Conservation (phyloP, 371 early-diverging fungal genomes). For the Rhizopus microsporus region DNA sequence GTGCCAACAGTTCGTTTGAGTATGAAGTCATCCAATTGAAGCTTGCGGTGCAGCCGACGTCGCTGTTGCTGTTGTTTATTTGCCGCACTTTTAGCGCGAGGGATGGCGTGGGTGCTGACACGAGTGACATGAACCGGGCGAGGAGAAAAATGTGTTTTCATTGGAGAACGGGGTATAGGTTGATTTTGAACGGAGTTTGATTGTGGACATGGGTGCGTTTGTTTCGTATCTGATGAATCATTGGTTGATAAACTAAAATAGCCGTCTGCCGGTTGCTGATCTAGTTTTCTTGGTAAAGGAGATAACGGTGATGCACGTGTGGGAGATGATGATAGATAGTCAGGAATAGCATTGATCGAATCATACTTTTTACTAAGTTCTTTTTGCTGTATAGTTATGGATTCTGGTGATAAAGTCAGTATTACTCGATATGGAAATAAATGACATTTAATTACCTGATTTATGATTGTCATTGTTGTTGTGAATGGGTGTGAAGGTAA, state of each 20-base stretch:
- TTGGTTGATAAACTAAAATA: constrained; percentile 17
- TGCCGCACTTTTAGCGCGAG: constrained; percentile 14
- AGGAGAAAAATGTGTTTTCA: constrained; percentile 15
- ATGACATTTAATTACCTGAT: constrained; percentile 15
- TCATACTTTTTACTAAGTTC: neutral
- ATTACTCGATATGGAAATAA: constrained; percentile 15
- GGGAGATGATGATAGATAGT: constrained; percentile 27
- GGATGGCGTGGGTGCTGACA: constrained; percentile 23
- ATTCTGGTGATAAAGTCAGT: constrained; percentile 1
- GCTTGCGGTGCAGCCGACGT: constrained; percentile 24
- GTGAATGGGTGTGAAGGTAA: constrained; percentile 20
- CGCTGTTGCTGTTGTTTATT: constrained; percentile 10
- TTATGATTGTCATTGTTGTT: constrained; percentile 11
- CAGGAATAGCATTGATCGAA: constrained; percentile 11
- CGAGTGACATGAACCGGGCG: constrained; percentile 20
- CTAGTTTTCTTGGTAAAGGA: constrained; percentile 21
- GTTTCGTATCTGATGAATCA: neutral
- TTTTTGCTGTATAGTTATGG: constrained; percentile 16
- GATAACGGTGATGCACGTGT: constrained; percentile 31
- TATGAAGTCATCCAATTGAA: constrained; percentile 32
- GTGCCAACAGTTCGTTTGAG: constrained; percentile 67
- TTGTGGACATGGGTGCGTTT: constrained; percentile 7
- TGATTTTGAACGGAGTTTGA: constrained; percentile 8
- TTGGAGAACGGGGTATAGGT: constrained; percentile 20
- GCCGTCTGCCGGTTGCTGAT: constrained; percentile 9